A percentile compares a stretch with the other conserved stretches of the same genome.
These are phyloP conservation scores for Coemansia sp. DNA, from an alignment of 192 early-diverging fungal genomes.

Conservation along the genomic window DNA sequence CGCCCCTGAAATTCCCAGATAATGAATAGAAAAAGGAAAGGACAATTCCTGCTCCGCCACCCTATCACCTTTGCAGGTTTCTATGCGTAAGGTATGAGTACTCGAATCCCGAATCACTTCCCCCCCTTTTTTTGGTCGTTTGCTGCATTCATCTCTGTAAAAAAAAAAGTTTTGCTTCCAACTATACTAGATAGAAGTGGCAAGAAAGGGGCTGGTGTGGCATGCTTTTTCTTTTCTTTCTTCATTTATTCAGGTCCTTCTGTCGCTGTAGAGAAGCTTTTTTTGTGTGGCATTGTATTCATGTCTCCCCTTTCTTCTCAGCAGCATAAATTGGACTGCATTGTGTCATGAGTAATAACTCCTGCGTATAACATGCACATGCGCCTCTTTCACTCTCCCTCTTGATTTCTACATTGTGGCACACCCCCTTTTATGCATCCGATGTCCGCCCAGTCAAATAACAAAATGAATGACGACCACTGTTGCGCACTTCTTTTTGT, in stretches of 20 bases:
- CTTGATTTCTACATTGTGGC: conserved; percentile 2
- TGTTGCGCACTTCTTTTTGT: not conserved
- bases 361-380: conserved; percentile 3
- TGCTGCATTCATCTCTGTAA: not conserved
- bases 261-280: not conserved
- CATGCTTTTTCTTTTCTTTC: not conserved
- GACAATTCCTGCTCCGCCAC: not conserved
- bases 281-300: not conserved
- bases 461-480: not conserved
- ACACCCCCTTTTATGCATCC: not conserved
- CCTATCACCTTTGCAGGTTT: not conserved
- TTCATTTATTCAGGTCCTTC: not conserved
- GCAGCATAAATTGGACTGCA: conserved; percentile 16
- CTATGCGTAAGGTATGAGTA: not conserved
- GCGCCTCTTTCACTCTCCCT: not conserved
- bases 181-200: not conserved
- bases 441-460: not conserved
- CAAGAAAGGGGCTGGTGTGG: not conserved
- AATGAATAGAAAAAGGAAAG: not conserved
- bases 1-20: not conserved
- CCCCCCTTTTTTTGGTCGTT: not conserved
- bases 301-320: conserved; percentile 1
- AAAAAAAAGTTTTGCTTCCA: not conserved
- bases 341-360: conserved; percentile 12
- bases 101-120: not conserved